A percentile compares a stretch with the other conserved stretches of the same genome.
Evolutionary conservation across 208 protist species (phyloP).

Genomic region (Entamoeba histolytica): DNA sequence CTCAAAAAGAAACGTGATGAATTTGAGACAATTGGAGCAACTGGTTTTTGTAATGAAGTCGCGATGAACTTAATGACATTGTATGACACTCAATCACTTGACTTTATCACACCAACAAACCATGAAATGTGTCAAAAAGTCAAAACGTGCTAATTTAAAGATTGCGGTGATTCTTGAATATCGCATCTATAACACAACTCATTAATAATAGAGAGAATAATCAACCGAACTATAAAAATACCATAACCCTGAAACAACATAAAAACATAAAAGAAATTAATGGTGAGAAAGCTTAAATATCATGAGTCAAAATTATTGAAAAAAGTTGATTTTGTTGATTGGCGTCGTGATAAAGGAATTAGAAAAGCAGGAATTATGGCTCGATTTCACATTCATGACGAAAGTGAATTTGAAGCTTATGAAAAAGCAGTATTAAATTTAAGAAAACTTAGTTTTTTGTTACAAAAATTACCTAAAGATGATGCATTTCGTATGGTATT

Average conservation of each 20-base stretch:
- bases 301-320: conserved; percentile 14
- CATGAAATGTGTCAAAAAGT: not conserved
- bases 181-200: not conserved
- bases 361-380: not conserved
- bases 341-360: not conserved
- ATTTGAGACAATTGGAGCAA: not conserved
- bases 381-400: not conserved
- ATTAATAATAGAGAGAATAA: not conserved
- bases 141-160: not conserved
- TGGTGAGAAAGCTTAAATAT: conserved; percentile 1
- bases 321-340: conserved; percentile 8
- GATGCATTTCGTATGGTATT: conserved; percentile 1
- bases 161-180: not conserved
- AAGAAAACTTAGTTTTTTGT: not conserved
- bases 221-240: too few relatives aligned
- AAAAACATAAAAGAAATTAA: not conserved
- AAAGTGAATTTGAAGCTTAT: conserved; percentile 10
- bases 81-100: not conserved
- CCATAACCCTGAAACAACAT: too few relatives aligned
- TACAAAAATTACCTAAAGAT: not conserved
- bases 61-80: not conserved
- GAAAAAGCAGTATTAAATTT: not conserved
- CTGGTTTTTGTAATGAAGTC: not conserved
- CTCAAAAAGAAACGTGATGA: not conserved
- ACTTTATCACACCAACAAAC: too few relatives aligned